Percentiles rank a stretch among this genome's conserved stretches.
These are phyloP conservation scores for Pilaira anomala DNA, from an alignment of 192 early-diverging fungal genomes.

Conservation along the genomic window DNA sequence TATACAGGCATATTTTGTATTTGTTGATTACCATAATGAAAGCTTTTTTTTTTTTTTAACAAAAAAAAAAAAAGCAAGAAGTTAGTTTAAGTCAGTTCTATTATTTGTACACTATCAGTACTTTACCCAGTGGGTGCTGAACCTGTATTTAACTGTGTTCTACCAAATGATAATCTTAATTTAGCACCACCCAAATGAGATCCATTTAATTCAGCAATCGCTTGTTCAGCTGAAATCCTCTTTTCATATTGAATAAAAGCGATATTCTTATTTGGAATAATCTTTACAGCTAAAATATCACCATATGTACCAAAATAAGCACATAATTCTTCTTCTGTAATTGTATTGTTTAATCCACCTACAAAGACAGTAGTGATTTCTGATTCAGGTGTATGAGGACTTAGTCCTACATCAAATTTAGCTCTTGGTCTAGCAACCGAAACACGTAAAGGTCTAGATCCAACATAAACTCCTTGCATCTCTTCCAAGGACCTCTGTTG, in stretches of 20 bases:
- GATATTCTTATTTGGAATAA: conserved; percentile 13
- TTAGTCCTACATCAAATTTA: conserved; percentile 12
- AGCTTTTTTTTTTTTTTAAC: too few species aligned
- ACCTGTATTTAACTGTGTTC: conserved; percentile 12
- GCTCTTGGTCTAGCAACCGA: conserved; percentile 14
- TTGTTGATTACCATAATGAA: too few species aligned
- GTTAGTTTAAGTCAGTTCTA: too few species aligned
- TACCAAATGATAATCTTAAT: conserved; percentile 20
- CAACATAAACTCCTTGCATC: conserved; percentile 20
- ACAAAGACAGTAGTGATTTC: conserved; percentile 20
- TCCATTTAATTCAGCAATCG: conserved; percentile 15
- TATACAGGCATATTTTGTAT: too few species aligned
- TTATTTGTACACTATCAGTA: too few species aligned
- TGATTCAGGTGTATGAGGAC: conserved; percentile 5
- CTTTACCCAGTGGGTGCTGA: neutral
- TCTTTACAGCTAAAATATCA: conserved; percentile 13
- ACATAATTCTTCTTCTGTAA: conserved; percentile 17
- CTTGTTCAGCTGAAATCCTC: conserved; percentile 1
- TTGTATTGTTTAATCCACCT: conserved; percentile 9
- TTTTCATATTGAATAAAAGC: conserved; percentile 15
- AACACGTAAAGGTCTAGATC: conserved; percentile 6
- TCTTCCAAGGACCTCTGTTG: conserved; percentile 12
- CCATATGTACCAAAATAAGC: conserved; percentile 14
- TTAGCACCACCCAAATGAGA: conserved; percentile 14
- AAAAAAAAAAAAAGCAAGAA: too few species aligned